Evolutionary conservation across 768 basidiomycete species (phyloP).

Genomic region (Gloeostereum incarnatum): DNA sequence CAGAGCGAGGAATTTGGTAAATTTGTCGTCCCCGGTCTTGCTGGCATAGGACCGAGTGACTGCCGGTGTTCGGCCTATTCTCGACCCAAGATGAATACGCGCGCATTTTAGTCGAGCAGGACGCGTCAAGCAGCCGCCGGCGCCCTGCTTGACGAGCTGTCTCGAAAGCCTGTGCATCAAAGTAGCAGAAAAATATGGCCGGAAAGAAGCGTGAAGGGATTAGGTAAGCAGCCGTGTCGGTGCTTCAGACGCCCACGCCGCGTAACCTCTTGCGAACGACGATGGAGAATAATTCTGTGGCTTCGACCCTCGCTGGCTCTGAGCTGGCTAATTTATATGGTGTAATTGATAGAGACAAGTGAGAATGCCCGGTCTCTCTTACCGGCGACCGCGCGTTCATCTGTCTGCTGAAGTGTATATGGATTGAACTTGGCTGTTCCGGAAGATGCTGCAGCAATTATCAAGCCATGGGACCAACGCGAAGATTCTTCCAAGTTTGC

Average conservation of each 20-base stretch:
- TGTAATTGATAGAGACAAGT: conserved; percentile 63
- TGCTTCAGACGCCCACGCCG: too few relatives aligned
- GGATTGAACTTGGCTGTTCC: conserved; percentile 77
- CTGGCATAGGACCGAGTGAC: too few relatives aligned
- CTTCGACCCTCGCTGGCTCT: conserved; percentile 33
- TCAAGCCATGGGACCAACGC: conserved; percentile 77
- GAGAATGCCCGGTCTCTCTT: conserved; percentile 17
- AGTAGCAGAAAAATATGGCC: conserved; percentile 5
- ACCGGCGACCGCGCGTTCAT: background rate
- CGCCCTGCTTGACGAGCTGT: too few relatives aligned
- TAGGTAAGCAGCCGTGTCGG: too few relatives aligned
- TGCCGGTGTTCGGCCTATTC: too few relatives aligned
- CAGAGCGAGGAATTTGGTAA: too few relatives aligned
- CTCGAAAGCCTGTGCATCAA: too few relatives aligned
- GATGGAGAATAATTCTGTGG: conserved; percentile 23
- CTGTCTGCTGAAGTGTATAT: conserved; percentile 46
- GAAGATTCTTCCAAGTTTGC: conserved; percentile 57
- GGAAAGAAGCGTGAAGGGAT: conserved; percentile 6
- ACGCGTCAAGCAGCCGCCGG: too few relatives aligned
- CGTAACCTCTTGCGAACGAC: too few relatives aligned
- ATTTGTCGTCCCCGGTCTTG: too few relatives aligned
- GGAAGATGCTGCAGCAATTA: conserved; percentile 65
- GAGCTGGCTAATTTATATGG: conserved; percentile 47
- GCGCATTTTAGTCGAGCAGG: too few relatives aligned
- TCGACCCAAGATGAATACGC: too few relatives aligned